Percentiles rank a stretch among this genome's conserved stretches.
Conservation (phyloP, 345 rosid genomes). For the Heritiera littoralis region DNA sequence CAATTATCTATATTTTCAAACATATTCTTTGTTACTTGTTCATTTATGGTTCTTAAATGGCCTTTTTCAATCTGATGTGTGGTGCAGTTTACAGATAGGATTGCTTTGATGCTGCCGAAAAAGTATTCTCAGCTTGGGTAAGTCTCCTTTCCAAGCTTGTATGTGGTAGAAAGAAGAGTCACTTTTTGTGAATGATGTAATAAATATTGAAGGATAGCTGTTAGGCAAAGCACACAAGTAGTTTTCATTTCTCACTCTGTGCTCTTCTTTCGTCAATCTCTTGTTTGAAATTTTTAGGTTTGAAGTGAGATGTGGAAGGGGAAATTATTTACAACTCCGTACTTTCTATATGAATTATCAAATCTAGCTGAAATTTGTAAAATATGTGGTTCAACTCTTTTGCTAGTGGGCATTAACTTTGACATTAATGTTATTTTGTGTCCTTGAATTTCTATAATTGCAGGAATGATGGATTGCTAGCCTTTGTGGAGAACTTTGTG, state of each 20-base stretch:
- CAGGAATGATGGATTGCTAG: slow-evolving; percentile 95
- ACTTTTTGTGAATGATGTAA: neutral
- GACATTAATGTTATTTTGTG: slow-evolving; percentile 6
- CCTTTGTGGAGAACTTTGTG: slow-evolving; percentile 94
- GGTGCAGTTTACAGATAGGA: slow-evolving; percentile 91
- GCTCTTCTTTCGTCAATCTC: slow-evolving; percentile 7
- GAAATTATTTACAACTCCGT: neutral
- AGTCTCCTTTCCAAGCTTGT: slow-evolving; percentile 34
- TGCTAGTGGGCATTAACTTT: slow-evolving; percentile 8
- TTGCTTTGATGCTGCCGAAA: slow-evolving; percentile 79
- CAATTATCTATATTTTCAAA: slow-evolving; percentile 6
- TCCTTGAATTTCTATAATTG: slow-evolving; percentile 22
- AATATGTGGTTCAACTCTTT: slow-evolving; percentile 10
- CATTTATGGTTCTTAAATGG: slow-evolving; percentile 15
- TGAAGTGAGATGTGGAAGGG: slow-evolving; percentile 2
- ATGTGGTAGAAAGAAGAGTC: slow-evolving; percentile 11
- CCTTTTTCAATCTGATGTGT: slow-evolving; percentile 32
- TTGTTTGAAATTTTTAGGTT: slow-evolving; percentile 8
- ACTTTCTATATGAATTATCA: neutral
- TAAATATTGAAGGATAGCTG: slow-evolving; percentile 11
- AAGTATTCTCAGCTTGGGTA: slow-evolving; percentile 93
- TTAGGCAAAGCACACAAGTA: neutral
- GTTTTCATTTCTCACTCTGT: neutral
- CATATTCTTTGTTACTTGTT: slow-evolving; percentile 10
- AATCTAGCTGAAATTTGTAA: slow-evolving; percentile 8